A percentile compares a stretch with the other conserved stretches of the same genome.
Conservation (phyloP, 1,284 basidiomycete species). For the Tilletiaria anomala region DNA sequence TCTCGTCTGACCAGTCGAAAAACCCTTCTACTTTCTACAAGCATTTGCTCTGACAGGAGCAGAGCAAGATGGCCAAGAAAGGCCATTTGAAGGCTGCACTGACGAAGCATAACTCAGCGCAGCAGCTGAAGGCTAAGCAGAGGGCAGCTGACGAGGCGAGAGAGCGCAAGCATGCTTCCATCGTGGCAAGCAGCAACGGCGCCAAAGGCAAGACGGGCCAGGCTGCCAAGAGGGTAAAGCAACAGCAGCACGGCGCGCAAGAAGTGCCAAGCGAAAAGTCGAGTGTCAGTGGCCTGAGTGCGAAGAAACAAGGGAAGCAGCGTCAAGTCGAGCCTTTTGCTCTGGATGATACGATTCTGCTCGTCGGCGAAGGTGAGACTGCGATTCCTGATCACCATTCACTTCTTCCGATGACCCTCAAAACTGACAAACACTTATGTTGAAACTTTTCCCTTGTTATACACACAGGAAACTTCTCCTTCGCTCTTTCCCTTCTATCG, state of each 20-base stretch:
- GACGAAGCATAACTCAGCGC: conserved; percentile 11
- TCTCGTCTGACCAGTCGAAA: too few relatives aligned
- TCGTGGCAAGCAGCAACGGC: conserved; percentile 2
- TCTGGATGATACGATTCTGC: conserved; percentile 60
- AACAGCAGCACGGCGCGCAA: background rate
- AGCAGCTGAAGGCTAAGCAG: conserved; percentile 10
- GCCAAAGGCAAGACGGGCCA: background rate
- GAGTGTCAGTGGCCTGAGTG: conserved; percentile 22
- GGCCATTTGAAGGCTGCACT: conserved; percentile 18
- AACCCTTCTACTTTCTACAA: too few relatives aligned
- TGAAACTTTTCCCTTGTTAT: too few relatives aligned
- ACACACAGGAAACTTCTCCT: conserved; percentile 61
- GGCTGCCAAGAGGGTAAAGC: conserved; percentile 5
- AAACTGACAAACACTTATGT: too few relatives aligned
- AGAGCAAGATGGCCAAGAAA: conserved; percentile 31
- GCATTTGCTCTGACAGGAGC: too few relatives aligned
- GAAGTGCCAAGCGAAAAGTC: background rate
- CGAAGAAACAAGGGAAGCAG: conserved; percentile 24
- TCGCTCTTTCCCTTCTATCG: conserved; percentile 58
- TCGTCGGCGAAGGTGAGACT: conserved; percentile 68
- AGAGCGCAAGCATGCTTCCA: conserved; percentile 14
- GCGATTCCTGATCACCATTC: background rate
- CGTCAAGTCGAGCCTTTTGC: conserved; percentile 52
- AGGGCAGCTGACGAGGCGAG: conserved; percentile 15
- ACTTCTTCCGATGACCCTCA: background rate